Percentiles rank a stretch among this genome's conserved stretches.
Evolutionary conservation across 129 eudicot genomes (phyloP).

Genomic region (Flaveria brownii): DNA sequence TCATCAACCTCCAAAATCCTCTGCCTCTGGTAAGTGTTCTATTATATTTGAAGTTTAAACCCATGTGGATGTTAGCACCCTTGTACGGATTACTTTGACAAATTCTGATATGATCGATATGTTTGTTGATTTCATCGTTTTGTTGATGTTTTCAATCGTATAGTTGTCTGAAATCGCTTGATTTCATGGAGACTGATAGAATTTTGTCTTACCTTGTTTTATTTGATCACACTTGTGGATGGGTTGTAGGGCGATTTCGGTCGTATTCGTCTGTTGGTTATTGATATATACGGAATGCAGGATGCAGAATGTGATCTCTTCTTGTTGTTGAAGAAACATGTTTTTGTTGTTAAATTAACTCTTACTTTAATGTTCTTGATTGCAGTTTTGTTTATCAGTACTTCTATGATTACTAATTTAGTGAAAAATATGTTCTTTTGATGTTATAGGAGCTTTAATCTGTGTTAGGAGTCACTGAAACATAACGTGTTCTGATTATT

Average conservation of each 20-base stretch:
- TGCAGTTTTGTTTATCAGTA: background rate
- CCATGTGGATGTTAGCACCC: background rate
- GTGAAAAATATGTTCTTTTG: background rate
- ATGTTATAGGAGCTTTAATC: constrained; percentile 11
- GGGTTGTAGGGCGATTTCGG: too few relatives aligned
- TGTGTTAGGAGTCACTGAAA: background rate
- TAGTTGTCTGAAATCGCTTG: background rate
- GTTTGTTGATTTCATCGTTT: background rate
- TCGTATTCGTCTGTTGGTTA: too few relatives aligned
- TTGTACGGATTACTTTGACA: background rate
- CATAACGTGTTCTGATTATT: background rate
- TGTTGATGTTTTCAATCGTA: background rate
- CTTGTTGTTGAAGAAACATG: too few relatives aligned
- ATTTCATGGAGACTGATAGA: background rate
- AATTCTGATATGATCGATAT: constrained; percentile 11
- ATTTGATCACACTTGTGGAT: too few relatives aligned
- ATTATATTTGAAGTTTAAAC: background rate
- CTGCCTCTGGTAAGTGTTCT: too few relatives aligned
- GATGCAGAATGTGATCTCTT: too few relatives aligned
- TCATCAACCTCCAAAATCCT: too few relatives aligned
- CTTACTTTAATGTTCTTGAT: background rate
- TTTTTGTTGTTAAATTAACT: background rate
- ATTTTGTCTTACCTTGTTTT: background rate
- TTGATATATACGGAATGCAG: too few relatives aligned
- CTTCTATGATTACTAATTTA: background rate